Conservation (phyloP, 352 stramenopile species). For the Phytophthora constricta region DNA sequence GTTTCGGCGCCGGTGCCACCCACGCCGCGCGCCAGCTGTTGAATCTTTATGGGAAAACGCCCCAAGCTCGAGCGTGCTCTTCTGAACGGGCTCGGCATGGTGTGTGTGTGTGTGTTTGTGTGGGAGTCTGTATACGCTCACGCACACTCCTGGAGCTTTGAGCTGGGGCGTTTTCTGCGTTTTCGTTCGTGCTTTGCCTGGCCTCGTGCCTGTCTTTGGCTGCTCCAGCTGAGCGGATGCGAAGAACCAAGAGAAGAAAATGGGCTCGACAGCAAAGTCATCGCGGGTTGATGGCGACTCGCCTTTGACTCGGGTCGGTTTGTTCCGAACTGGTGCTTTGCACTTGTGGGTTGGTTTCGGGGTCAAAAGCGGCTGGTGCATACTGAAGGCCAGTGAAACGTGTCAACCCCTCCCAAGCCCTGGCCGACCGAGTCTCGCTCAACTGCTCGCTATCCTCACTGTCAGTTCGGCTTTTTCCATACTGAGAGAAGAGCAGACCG, state of each 20-base stretch:
- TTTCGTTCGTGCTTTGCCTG: slow-evolving; percentile 18
- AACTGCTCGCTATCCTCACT: slow-evolving; percentile 10
- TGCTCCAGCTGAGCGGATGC: slow-evolving; percentile 31
- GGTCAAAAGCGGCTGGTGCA: slow-evolving; percentile 26
- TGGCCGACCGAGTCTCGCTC: neutral
- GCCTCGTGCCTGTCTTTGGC: slow-evolving; percentile 20
- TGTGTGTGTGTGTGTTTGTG: too few species aligned
- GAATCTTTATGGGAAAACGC: slow-evolving; percentile 32
- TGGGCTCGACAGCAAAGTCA: slow-evolving; percentile 1
- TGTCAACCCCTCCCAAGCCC: neutral
- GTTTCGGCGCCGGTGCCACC: too few species aligned
- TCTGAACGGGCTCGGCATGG: neutral
- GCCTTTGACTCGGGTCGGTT: too few species aligned
- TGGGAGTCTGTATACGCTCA: too few species aligned
- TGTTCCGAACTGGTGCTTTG: neutral
- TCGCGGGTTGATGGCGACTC: too few species aligned
- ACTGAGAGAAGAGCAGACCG: neutral
- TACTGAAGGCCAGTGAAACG: slow-evolving; percentile 37
- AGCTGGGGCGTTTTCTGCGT: slow-evolving; percentile 30
- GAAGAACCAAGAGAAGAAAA: slow-evolving; percentile 4
- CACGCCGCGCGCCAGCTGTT: slow-evolving; percentile 23
- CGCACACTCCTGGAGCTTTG: slow-evolving; percentile 12
- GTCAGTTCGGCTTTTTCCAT: slow-evolving; percentile 44
- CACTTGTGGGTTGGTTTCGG: slow-evolving; percentile 18
- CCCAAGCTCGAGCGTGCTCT: neutral